Percentiles rank a stretch among this genome's conserved stretches.
Conservation (phyloP, 495 filamentous ascomycete species). For the Rusavskia elegans region DNA sequence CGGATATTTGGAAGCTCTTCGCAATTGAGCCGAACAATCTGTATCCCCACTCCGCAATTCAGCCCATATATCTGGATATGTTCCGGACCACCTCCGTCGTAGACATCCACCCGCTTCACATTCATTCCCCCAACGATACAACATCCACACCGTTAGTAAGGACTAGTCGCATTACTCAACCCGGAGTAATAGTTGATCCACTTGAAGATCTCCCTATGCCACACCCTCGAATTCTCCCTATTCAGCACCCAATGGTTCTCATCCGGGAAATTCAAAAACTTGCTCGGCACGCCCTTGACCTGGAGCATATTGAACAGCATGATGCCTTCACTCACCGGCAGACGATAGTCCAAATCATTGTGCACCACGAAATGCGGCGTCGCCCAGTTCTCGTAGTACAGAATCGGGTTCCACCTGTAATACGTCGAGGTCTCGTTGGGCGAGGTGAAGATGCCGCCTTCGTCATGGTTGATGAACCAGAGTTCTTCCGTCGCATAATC, state of each 20-base stretch:
- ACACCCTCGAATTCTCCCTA: conserved; percentile 29
- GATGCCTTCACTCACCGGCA: conserved; percentile 27
- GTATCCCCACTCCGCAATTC: too few relatives aligned
- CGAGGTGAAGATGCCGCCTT: conserved; percentile 11
- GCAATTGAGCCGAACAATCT: too few relatives aligned
- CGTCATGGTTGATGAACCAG: conserved; percentile 27
- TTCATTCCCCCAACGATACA: too few relatives aligned
- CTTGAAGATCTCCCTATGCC: conserved; percentile 32
- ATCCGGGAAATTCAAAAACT: conserved; percentile 35
- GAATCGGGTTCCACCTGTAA: conserved; percentile 26
- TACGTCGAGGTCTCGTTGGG: conserved; percentile 24
- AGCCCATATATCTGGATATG: too few relatives aligned
- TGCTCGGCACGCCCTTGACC: conserved; percentile 38
- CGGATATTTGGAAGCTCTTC: too few relatives aligned
- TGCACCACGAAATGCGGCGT: conserved; percentile 34
- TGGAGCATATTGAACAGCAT: conserved; percentile 33
- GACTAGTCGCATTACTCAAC: background rate
- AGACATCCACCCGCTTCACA: background rate
- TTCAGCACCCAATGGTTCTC: conserved; percentile 33
- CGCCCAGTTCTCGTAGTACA: conserved; percentile 19
- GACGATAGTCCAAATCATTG: conserved; percentile 27
- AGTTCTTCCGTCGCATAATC: conserved; percentile 33
- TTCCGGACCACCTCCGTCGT: too few relatives aligned
- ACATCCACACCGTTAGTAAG: background rate
- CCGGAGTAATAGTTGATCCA: conserved; percentile 32